phyloP scores from a whole-genome alignment of 805 yeast species.

The Tetrapisispora pingtungensis region DNA sequence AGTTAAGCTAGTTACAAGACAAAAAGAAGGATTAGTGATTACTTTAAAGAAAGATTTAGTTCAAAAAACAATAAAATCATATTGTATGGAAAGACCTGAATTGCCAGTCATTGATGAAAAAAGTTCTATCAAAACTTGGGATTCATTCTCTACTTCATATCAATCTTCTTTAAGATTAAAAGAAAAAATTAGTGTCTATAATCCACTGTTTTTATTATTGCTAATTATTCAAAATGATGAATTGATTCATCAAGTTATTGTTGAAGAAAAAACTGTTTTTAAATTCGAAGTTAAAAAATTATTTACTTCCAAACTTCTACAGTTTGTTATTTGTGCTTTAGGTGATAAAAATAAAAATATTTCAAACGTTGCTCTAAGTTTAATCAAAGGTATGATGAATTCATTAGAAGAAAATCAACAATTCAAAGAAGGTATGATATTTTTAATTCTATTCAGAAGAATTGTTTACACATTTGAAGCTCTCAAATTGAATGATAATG shows the following conservation, averaged over 20 bases:
- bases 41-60: constrained; percentile 42
- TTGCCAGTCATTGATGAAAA: constrained; percentile 17
- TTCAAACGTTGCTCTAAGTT: constrained; percentile 31
- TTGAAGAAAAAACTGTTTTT: constrained; percentile 20
- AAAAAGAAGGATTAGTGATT: constrained; percentile 40
- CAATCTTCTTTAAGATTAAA: constrained; percentile 9
- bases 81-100: constrained; percentile 19
- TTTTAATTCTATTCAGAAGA: constrained; percentile 43
- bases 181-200: constrained; percentile 37
- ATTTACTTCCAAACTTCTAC: constrained; percentile 45
- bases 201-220: constrained; percentile 60
- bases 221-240: constrained; percentile 57
- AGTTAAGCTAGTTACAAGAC: constrained; percentile 37
- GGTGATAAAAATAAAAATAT: constrained; percentile 22
- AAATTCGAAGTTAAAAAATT: constrained; percentile 45
- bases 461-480: constrained; percentile 28
- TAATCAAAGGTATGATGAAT: constrained; percentile 37
- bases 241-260: constrained; percentile 34
- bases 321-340: constrained; percentile 37
- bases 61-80: constrained; percentile 37
- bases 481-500: constrained; percentile 9
- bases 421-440: constrained; percentile 48
- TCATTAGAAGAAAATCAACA: constrained; percentile 34
- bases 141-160: constrained; percentile 20
- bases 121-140: constrained; percentile 13